Percentiles rank a stretch among this genome's conserved stretches.
phyloP scores from a whole-genome alignment of 352 stramenopile species.

The Pythium aquatile region DNA sequence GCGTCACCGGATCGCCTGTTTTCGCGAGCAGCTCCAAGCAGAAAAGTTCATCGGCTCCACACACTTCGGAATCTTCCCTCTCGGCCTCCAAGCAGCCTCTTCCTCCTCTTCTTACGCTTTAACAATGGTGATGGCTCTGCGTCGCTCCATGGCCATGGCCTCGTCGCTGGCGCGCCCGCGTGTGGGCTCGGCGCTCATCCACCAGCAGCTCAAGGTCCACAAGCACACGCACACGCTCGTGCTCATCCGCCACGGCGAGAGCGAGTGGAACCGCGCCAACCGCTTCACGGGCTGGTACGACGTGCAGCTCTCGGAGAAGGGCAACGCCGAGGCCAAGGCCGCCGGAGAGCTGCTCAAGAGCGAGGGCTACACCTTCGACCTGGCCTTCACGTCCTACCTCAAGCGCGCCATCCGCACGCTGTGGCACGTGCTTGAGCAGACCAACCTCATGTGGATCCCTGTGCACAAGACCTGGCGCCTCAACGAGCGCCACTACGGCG shows the following conservation, averaged over 20 bases:
- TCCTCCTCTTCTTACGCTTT: not conserved
- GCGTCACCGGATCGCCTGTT: constrained; percentile 10
- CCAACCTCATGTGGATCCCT: constrained; percentile 97
- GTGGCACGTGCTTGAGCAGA: constrained; percentile 96
- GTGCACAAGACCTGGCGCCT: constrained; percentile 92
- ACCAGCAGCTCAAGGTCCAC: constrained; percentile 38
- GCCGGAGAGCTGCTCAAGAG: constrained; percentile 94
- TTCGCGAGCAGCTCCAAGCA: constrained; percentile 28
- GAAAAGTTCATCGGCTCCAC: constrained; percentile 23
- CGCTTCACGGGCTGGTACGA: constrained; percentile 99
- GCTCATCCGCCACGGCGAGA: constrained; percentile 95
- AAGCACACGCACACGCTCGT: constrained; percentile 81
- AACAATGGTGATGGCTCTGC: constrained; percentile 59
- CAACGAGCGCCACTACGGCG: constrained; percentile 99
- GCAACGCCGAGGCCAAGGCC: constrained; percentile 91
- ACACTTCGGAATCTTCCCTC: constrained; percentile 7
- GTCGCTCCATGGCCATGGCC: constrained; percentile 42
- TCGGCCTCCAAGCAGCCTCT: constrained; percentile 12
- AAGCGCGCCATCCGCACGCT: constrained; percentile 98
- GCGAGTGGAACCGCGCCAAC: constrained; percentile 98
- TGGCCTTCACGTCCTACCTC: constrained; percentile 96
- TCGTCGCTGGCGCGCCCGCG: constrained; percentile 25
- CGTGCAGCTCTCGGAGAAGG: constrained; percentile 89
- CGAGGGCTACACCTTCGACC: constrained; percentile 92
- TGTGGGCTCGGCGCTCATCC: constrained; percentile 33